phyloP scores from a whole-genome alignment of 2,329 filamentous ascomycete genomes.

The Aspergillus versicolor region DNA sequence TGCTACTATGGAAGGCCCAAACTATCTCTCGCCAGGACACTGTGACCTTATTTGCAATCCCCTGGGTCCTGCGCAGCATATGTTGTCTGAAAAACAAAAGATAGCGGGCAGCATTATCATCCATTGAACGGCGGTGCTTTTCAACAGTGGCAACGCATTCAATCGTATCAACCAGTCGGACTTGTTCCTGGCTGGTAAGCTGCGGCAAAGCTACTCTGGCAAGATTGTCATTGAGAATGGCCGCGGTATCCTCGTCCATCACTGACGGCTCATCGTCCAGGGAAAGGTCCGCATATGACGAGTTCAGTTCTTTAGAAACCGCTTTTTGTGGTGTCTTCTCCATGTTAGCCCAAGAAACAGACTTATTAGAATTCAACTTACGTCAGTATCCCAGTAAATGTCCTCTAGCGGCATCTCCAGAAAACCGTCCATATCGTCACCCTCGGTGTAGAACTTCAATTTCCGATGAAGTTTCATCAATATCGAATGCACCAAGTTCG shows the following conservation, averaged over 20 bases:
- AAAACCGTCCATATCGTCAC: constrained; percentile 76
- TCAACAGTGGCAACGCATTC: constrained; percentile 83
- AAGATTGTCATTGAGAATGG: constrained; percentile 73
- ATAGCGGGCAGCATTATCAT: constrained; percentile 84
- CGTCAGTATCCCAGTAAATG: constrained; percentile 49
- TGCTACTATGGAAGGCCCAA: constrained; percentile 46
- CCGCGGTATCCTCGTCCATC: constrained; percentile 70
- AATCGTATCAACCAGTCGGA: constrained; percentile 77
- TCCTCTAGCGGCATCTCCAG: constrained; percentile 58
- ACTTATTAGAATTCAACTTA: constrained; percentile 25
- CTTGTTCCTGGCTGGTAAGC: constrained; percentile 81
- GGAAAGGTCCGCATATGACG: constrained; percentile 52
- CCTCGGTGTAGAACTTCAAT: constrained; percentile 79
- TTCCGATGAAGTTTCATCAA: constrained; percentile 70
- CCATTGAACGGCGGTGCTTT: constrained; percentile 82
- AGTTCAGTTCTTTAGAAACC: constrained; percentile 49
- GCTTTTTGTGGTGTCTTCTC: constrained; percentile 38
- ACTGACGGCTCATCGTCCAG: constrained; percentile 58
- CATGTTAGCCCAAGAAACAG: constrained; percentile 18
- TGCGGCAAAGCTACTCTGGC: constrained; percentile 72
- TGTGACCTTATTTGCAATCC: constrained; percentile 61
- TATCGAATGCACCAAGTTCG: constrained; percentile 67
- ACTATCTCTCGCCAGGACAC: constrained; percentile 54
- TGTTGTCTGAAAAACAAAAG: constrained; percentile 85
- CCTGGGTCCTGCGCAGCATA: constrained; percentile 65